Conservation (phyloP, 2,329 filamentous ascomycete species). For the Cladosporium cucumerinum region DNA sequence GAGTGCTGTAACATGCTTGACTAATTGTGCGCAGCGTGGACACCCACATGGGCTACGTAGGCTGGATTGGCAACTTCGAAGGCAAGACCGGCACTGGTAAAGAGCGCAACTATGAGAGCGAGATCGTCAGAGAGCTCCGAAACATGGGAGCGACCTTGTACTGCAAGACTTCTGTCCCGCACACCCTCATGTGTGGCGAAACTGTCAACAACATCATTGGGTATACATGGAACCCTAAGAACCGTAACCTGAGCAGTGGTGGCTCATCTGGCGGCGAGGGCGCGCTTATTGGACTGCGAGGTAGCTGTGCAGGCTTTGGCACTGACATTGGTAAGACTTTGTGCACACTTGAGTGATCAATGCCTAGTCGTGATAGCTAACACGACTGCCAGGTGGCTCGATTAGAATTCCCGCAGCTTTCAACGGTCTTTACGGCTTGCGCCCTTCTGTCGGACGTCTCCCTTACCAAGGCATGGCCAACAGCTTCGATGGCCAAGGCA, state of each 20-base stretch:
- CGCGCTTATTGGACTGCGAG: constrained; percentile 53
- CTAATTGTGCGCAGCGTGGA: constrained; percentile 30
- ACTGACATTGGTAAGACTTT: constrained; percentile 55
- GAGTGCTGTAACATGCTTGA: constrained; percentile 47
- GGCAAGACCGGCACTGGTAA: constrained; percentile 51
- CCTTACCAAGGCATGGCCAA: constrained; percentile 60
- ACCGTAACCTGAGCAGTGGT: constrained; percentile 52
- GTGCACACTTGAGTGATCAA: background rate
- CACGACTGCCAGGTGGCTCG: constrained; percentile 45
- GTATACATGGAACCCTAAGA: constrained; percentile 56
- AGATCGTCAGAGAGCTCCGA: constrained; percentile 56
- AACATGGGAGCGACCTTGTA: constrained; percentile 53
- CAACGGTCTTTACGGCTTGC: constrained; percentile 56
- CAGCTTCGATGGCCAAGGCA: constrained; percentile 62
- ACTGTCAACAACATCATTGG: constrained; percentile 61
- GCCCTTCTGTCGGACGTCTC: constrained; percentile 53
- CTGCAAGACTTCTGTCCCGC: constrained; percentile 56
- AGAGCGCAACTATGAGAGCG: constrained; percentile 53
- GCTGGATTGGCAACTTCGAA: constrained; percentile 62
- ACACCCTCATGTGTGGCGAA: constrained; percentile 57
- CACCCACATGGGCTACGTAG: constrained; percentile 57
- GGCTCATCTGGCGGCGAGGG: constrained; percentile 61
- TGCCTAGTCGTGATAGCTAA: background rate
- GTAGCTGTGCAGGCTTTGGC: constrained; percentile 55
- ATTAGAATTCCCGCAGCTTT: constrained; percentile 60